phyloP scores from a whole-genome alignment of 257 asterid genomes.

The Fraxinus anomala region DNA sequence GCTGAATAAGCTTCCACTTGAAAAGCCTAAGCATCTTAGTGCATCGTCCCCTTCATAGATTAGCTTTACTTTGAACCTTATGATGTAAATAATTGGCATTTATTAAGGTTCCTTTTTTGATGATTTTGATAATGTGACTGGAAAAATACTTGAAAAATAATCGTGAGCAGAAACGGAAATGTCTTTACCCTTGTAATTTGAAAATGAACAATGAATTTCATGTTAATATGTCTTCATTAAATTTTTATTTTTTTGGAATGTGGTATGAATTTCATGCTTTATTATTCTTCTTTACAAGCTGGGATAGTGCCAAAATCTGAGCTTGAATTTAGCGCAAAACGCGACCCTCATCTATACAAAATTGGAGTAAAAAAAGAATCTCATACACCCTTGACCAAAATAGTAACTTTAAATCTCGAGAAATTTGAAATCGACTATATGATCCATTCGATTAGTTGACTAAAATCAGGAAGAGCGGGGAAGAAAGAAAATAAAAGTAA shows the following conservation, averaged over 20 bases:
- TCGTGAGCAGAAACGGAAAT: background rate
- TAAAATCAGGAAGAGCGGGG: background rate
- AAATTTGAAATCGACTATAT: background rate
- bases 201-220: background rate
- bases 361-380: background rate
- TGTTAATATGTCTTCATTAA: background rate
- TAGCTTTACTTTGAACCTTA: slow-evolving; percentile 6
- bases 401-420: background rate
- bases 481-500: background rate
- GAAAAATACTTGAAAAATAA: slow-evolving; percentile 4
- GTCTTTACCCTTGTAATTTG: background rate
- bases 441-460: background rate
- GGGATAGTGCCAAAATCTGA: too few relatives aligned
- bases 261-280: background rate
- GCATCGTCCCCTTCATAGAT: slow-evolving; percentile 23
- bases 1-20: slow-evolving; percentile 66
- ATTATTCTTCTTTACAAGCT: too few relatives aligned
- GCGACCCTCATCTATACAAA: background rate
- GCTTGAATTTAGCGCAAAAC: too few relatives aligned
- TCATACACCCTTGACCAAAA: background rate
- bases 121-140: slow-evolving; percentile 7
- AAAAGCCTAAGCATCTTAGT: slow-evolving; percentile 41
- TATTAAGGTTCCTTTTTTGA: slow-evolving; percentile 3
- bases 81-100: slow-evolving; percentile 26
- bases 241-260: too few relatives aligned